Evolutionary conservation across 805 yeast species (phyloP), one percentile per base, ranked within the genome.

Genomic region (Metschnikowia anglica): DNA sequence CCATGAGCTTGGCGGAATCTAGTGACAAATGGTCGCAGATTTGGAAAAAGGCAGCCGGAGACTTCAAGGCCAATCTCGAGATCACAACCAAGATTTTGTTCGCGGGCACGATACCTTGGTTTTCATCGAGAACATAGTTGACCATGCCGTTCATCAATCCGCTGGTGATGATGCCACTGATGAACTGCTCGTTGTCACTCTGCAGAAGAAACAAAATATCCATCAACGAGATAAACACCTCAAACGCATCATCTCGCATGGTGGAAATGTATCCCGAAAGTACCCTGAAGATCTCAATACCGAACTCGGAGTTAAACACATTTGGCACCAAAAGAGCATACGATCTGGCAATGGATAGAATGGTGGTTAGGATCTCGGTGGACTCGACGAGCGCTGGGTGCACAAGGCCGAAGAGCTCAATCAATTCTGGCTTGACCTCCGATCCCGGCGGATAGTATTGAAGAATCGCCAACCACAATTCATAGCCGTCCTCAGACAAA

Each of bases 401-500:
- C 23, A 83, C 61, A 48, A 78, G 63, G 7, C 76, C 77, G 48
- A 84, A 73, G 13, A 76, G 53, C 13, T 66, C 65, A 3, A 72
- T 42, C 20, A 85, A 60, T 27, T 67, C 69, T 11, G 63, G 59
- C 23, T 63, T 63, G 4, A 72, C 66, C 3, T 35, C 51, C 4
- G 47, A 39, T n/a, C 43, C 29, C 4, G 52, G 29, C 0, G 91
- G 86, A 40, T 76, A 76, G 47, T 81, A 80, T 48, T 79, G 85
- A 39, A 88, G 59, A 2, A 85, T 60, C 1, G 83, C 71, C n/a
- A 76, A 68, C 96, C 96, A 88, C 31, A 90, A 68, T 43, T 88
- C 95, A 56, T 78, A 80, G 0, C 95, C 96, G 64, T 90, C 97
- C 58, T 90, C 97, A 15, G 83, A 74, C 8, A 90, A 61, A 40